Base-by-base conservation (phyloP, 2,329 filamentous ascomycete genomes). In the Nigrograna mackinnonii region DNA sequence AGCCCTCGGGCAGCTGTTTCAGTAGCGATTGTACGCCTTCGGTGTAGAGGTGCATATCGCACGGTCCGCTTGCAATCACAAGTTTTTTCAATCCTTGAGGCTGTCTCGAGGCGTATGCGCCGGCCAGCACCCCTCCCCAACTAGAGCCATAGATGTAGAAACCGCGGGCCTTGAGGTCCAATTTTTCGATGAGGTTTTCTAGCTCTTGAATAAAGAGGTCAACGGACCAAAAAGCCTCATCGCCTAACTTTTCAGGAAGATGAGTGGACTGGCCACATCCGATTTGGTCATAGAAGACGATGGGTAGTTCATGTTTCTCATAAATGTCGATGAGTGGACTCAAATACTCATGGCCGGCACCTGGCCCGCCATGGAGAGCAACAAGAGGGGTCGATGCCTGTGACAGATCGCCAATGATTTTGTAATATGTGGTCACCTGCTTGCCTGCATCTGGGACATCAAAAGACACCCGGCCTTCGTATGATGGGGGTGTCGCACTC, bases 251-350 rank as follows among this genome's bases (percentile, higher is more conserved):
- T 26, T 76, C 69, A 0, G 53, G 70, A 13, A 79, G 62, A 40
- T 74, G 76, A 0, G 77, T 80, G 4, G 70, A 77, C 11, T 54
- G 55, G 6, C 75, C 77, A 47, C 71, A 73, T 17, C 77, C 78
- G 36, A 80, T 63, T 45, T 80, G 77, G 50, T 80, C 77, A 54
- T 80, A 80, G 53, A 79, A 70, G 21, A 80, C 58, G 3, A 80
- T 62, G 0, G 78, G 74, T 5, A 71, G 66, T 22, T 56, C 56
- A 49, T 67, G 64, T 14, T 66, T 54, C 4, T 52, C 43, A 13
- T 67, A 49, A 4, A 78, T 62, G 22, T 66, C 58, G 0, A 57
- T 57, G 19, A 79, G 58, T 3, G 64, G 60, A 0, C 57, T 49
- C 13, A 68, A 49, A 43, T 67, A 68, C 30, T 62, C 52, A 39